phyloP scores from a whole-genome alignment of 2,329 filamentous ascomycete species.

The Curvularia spicifera region DNA sequence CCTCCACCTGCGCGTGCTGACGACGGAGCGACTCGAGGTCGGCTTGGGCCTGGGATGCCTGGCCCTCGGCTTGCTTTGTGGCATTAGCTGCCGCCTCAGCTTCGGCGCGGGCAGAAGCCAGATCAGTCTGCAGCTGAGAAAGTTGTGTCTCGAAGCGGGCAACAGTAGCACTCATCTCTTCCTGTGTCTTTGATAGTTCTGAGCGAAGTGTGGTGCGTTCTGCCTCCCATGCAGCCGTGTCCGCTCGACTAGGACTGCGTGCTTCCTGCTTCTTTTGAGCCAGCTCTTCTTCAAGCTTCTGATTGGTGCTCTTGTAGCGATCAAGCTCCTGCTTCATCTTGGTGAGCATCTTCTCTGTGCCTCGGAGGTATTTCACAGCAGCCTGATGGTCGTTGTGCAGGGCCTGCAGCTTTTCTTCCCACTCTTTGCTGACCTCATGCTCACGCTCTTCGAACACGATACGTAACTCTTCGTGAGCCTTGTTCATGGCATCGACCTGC shows the following conservation, averaged over 20 bases:
- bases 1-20: conserved; percentile 82
- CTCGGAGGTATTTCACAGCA: conserved; percentile 96
- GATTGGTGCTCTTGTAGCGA: conserved; percentile 87
- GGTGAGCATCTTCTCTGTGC: conserved; percentile 98
- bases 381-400: conserved; percentile 98
- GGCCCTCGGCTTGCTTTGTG: conserved; percentile 60
- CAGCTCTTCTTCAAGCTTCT: conserved; percentile 82
- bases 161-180: conserved; percentile 70
- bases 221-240: conserved; percentile 71
- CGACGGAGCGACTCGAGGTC: conserved; percentile 82
- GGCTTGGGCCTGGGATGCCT: conserved; percentile 62
- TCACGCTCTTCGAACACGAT: conserved; percentile 76
- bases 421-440: conserved; percentile 85
- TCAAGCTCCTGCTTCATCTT: conserved; percentile 98
- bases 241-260: conserved; percentile 51
- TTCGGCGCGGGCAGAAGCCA: conserved; percentile 69
- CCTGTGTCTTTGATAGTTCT: conserved; percentile 73
- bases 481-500: conserved; percentile 77
- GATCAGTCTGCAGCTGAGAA: conserved; percentile 69
- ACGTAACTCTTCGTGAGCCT: conserved; percentile 86
- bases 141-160: conserved; percentile 75
- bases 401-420: conserved; percentile 90
- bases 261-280: conserved; percentile 58
- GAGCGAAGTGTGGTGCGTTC: conserved; percentile 72
- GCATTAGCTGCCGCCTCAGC: conserved; percentile 68